A percentile compares a stretch with the other conserved stretches of the same genome.
Conservation (phyloP, 1,284 basidiomycete genomes). For the Sphagnurus paluster region DNA sequence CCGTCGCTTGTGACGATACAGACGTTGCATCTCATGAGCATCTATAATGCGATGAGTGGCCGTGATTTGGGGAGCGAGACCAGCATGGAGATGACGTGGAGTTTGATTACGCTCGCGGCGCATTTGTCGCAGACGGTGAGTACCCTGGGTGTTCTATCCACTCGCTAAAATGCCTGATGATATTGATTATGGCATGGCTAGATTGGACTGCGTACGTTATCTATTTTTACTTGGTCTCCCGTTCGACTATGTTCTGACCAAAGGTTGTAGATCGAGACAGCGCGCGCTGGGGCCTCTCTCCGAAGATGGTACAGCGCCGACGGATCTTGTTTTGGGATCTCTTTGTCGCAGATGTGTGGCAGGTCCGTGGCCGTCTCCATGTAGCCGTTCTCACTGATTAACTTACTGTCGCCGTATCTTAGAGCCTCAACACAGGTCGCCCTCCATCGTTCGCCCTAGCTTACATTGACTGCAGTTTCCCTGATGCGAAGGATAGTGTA, state of each 20-base stretch:
- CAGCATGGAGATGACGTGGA: constrained; percentile 66
- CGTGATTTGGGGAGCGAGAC: constrained; percentile 40
- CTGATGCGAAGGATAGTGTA: constrained; percentile 30
- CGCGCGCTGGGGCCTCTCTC: constrained; percentile 50
- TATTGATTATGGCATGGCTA: constrained; percentile 23
- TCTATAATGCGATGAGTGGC: constrained; percentile 52
- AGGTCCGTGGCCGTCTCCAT: constrained; percentile 39
- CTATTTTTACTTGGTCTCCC: not conserved
- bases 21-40: constrained; percentile 56
- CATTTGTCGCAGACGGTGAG: constrained; percentile 62
- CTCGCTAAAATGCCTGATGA: constrained; percentile 11
- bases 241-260: not conserved
- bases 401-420: not conserved
- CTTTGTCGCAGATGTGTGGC: constrained; percentile 51
- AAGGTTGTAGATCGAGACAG: constrained; percentile 56
- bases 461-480: constrained; percentile 58
- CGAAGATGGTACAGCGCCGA: constrained; percentile 52
- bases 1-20: constrained; percentile 67
- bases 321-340: constrained; percentile 62
- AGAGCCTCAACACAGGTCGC: constrained; percentile 63
- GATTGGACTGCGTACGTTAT: constrained; percentile 63
- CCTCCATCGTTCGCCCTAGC: constrained; percentile 59
- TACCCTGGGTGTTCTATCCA: constrained; percentile 18
- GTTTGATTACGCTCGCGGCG: constrained; percentile 51
- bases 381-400: not conserved